phyloP scores from a whole-genome alignment of 73 alveolate species.

The Blepharisma stoltei region DNA sequence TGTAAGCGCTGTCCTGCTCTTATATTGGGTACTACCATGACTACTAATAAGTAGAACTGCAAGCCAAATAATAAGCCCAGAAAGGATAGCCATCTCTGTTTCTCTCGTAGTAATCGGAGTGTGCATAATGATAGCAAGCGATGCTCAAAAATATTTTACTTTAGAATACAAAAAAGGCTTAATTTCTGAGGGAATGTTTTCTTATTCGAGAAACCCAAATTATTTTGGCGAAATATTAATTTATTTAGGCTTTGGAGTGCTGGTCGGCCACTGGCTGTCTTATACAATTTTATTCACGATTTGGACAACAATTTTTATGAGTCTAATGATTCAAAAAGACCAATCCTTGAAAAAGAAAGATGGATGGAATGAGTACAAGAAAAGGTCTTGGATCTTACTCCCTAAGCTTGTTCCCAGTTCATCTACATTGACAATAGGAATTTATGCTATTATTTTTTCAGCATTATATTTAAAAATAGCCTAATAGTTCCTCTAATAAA shows the following conservation, averaged over 20 bases:
- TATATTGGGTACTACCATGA: constrained; percentile 59
- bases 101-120: constrained; percentile 48
- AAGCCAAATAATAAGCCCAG: constrained; percentile 40
- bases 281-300: constrained; percentile 63
- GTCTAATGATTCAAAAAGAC: constrained; percentile 78
- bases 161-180: constrained; percentile 70
- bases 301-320: constrained; percentile 73
- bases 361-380: constrained; percentile 82
- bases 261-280: constrained; percentile 60
- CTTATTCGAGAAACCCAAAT: constrained; percentile 86
- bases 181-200: constrained; percentile 78
- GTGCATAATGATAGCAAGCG: constrained; percentile 60
- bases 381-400: constrained; percentile 30
- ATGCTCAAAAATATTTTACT: constrained; percentile 59
- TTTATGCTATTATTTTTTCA: no score
- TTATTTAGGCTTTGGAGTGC: constrained; percentile 71
- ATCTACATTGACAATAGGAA: not conserved
- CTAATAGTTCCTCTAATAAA: no score
- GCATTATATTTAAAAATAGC: no score
- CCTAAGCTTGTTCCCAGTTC: constrained; percentile 27
- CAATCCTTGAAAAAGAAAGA: constrained; percentile 63
- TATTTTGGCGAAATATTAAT: constrained; percentile 91
- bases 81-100: constrained; percentile 32
- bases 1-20: constrained; percentile 44
- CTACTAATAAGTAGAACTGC: constrained; percentile 48